These are phyloP conservation scores for Exophiala calicioides DNA, from an alignment of 2,329 filamentous ascomycete species.

Conservation along the genomic window DNA sequence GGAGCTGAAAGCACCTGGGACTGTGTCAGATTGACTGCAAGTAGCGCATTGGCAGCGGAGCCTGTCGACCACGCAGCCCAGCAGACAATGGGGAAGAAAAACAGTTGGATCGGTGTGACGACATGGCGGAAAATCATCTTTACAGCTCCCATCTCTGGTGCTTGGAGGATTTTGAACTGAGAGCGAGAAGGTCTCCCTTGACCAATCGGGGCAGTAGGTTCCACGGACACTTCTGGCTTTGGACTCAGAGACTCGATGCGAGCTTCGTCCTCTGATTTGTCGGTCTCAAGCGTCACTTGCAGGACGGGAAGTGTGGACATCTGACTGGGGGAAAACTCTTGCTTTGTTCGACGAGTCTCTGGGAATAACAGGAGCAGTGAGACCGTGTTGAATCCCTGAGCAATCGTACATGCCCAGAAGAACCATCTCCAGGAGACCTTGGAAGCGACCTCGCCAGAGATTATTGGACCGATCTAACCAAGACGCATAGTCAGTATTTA, in stretches of 20 bases:
- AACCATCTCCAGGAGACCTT: conserved; percentile 62
- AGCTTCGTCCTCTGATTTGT: background rate
- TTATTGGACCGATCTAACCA: conserved; percentile 58
- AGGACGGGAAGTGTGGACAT: too few species aligned
- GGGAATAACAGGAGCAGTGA: conserved; percentile 61
- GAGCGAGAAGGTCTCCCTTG: conserved; percentile 54
- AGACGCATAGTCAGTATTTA: too few species aligned
- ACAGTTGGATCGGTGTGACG: conserved; percentile 62
- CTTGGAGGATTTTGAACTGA: conserved; percentile 58
- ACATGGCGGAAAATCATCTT: conserved; percentile 34
- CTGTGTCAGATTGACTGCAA: conserved; percentile 61
- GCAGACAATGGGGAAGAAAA: conserved; percentile 62
- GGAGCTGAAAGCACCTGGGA: background rate
- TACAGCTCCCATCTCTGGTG: background rate
- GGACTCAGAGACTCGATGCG: too few species aligned
- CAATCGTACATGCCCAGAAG: conserved; percentile 64
- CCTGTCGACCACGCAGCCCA: conserved; percentile 62
- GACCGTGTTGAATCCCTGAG: conserved; percentile 53
- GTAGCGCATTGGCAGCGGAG: conserved; percentile 58
- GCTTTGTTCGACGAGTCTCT: conserved; percentile 54
- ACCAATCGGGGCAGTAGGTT: conserved; percentile 44
- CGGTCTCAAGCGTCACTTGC: background rate
- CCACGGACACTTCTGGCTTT: too few species aligned
- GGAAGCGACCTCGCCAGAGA: conserved; percentile 61
- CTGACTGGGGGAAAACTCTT: too few species aligned